phyloP scores from a whole-genome alignment of 208 protist species.

The Acanthamoeba royreba region DNA sequence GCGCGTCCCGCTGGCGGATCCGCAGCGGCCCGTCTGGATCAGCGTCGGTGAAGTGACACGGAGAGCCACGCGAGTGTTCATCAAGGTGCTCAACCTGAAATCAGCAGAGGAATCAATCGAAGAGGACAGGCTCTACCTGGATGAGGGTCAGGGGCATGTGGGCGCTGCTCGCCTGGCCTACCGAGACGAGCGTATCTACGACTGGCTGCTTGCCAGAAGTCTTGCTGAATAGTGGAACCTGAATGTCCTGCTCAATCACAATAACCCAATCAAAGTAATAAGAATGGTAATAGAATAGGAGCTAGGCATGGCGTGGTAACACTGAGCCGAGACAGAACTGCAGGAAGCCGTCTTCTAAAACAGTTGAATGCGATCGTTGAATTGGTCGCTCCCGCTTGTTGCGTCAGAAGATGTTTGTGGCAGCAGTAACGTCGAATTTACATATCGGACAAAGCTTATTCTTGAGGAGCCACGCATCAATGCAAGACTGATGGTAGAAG shows the following conservation, averaged over 20 bases:
- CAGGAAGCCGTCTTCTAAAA: not conserved
- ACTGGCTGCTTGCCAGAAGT: not conserved
- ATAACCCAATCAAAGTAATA: no score
- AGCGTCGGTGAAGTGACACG: not conserved
- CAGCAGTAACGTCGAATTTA: not conserved
- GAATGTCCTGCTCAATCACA: no score
- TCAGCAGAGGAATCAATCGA: not conserved
- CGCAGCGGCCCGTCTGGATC: not conserved
- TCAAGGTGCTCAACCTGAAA: not conserved
- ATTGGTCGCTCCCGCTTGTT: not conserved
- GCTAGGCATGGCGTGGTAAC: no score
- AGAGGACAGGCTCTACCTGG: not conserved
- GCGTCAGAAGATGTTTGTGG: not conserved
- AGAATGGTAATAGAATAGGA: no score
- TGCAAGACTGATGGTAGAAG: constrained; percentile 13
- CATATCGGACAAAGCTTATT: not conserved
- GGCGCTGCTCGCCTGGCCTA: not conserved
- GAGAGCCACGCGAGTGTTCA: not conserved
- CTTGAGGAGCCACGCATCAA: not conserved
- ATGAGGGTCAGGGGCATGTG: not conserved
- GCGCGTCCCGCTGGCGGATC: not conserved
- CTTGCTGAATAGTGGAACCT: no score
- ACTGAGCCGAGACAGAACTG: no score
- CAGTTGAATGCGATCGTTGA: not conserved
- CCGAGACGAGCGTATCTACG: not conserved